Conservation (phyloP, 257 asterid genomes). For the Solanum ossicruentum region DNA sequence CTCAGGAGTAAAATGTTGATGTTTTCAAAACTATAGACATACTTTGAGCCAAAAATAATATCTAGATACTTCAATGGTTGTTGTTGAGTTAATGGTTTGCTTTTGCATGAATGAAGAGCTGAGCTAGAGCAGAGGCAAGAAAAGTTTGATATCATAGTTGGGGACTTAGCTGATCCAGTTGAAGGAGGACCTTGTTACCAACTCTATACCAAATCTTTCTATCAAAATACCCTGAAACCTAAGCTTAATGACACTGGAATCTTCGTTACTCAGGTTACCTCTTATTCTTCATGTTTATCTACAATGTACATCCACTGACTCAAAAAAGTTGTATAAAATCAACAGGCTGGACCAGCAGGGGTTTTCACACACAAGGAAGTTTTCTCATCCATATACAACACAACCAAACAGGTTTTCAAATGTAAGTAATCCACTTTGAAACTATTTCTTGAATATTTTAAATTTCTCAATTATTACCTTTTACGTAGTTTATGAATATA, state of each 20-base stretch:
- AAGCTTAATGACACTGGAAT: conserved; percentile 67
- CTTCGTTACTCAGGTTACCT: conserved; percentile 75
- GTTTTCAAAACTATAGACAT: not conserved
- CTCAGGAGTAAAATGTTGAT: not conserved
- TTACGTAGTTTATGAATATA: too few species aligned
- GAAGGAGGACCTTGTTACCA: conserved; percentile 98
- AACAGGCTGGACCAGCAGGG: conserved; percentile 95
- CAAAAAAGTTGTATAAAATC: not conserved
- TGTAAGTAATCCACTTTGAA: conserved; percentile 29
- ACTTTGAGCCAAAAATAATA: too few species aligned
- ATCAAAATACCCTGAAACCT: conserved; percentile 66
- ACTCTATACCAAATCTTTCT: conserved; percentile 78
- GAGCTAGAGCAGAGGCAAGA: conserved; percentile 70
- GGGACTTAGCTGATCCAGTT: conserved; percentile 96
- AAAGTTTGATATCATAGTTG: conserved; percentile 73
- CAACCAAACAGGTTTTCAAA: conserved; percentile 83
- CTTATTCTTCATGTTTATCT: not conserved
- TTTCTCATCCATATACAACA: conserved; percentile 88
- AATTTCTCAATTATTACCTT: too few species aligned
- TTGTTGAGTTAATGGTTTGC: not conserved
- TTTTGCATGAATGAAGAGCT: conserved; percentile 24
- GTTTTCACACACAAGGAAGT: conserved; percentile 86
- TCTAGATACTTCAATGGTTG: too few species aligned
- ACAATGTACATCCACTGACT: not conserved
- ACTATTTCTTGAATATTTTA: too few species aligned